These are phyloP conservation scores for Lichtheimia ornata DNA, from an alignment of 371 early-diverging fungal genomes.

Conservation along the genomic window DNA sequence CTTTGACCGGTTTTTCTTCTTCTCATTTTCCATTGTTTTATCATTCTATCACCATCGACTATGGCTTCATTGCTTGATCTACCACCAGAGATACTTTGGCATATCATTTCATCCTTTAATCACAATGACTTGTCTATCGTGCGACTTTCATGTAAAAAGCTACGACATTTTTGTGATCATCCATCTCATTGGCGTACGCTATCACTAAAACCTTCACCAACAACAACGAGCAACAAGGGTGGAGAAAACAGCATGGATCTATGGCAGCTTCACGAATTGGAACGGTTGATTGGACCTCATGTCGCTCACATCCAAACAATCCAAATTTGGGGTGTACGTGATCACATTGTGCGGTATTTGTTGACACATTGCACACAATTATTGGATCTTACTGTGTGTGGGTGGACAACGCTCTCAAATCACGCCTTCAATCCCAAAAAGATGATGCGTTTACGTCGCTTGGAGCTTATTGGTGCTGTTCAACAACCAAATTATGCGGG, in stretches of 20 bases:
- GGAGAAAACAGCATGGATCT: conserved; percentile 6
- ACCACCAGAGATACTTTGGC: conserved; percentile 22
- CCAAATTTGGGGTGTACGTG: conserved; percentile 40
- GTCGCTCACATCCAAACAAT: conserved; percentile 19
- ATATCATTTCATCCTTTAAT: conserved; percentile 12
- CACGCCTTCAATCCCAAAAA: conserved; percentile 27
- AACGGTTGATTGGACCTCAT: conserved; percentile 30
- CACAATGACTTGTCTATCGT: conserved; percentile 19
- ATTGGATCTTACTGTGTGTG: conserved; percentile 27
- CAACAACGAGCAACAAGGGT: background rate
- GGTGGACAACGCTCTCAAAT: conserved; percentile 40
- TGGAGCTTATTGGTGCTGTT: conserved; percentile 29
- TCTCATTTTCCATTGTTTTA: background rate
- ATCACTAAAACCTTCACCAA: background rate
- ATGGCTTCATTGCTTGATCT: conserved; percentile 6
- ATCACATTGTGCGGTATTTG: conserved; percentile 36
- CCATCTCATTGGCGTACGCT: conserved; percentile 25
- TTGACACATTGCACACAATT: conserved; percentile 22
- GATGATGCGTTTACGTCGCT: conserved; percentile 14
- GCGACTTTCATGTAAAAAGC: conserved; percentile 17
- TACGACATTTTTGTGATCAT: conserved; percentile 26
- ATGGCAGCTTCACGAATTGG: conserved; percentile 29
- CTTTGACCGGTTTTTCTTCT: conserved; percentile 2
- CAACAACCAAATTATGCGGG: conserved; percentile 32
- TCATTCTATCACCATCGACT: conserved; percentile 4